A percentile compares a stretch with the other conserved stretches of the same genome.
Evolutionary conservation across 345 rosid species (phyloP).

Genomic region (Iberis pinnata): DNA sequence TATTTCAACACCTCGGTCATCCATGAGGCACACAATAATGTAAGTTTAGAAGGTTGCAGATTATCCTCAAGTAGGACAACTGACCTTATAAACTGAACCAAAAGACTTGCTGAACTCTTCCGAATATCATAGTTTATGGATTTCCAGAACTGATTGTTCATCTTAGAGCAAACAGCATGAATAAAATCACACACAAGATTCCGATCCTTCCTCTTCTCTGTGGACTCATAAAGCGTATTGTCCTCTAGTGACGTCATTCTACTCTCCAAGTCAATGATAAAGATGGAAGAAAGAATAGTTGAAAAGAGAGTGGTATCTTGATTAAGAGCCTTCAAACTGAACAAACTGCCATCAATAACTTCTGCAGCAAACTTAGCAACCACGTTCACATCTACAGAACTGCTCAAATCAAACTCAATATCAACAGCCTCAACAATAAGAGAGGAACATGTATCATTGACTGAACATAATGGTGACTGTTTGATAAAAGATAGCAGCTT

Average conservation of each 20-base stretch:
- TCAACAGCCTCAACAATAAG: conserved; percentile 31
- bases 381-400: conserved; percentile 29
- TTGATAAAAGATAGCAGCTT: conserved; percentile 48
- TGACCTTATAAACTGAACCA: conserved; percentile 48
- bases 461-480: conserved; percentile 54
- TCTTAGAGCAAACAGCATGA: conserved; percentile 37
- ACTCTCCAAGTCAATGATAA: conserved; percentile 62
- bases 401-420: conserved; percentile 26
- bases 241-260: conserved; percentile 37
- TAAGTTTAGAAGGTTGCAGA: conserved; percentile 35
- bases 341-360: conserved; percentile 57
- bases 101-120: conserved; percentile 41
- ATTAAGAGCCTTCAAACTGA: conserved; percentile 44
- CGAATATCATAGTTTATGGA: conserved; percentile 38
- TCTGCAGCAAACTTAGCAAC: conserved; percentile 57
- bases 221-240: conserved; percentile 19
- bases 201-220: conserved; percentile 34
- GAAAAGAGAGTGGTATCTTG: conserved; percentile 52
- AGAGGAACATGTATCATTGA: conserved; percentile 44
- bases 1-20: conserved; percentile 50
- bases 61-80: conserved; percentile 50
- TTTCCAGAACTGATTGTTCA: conserved; percentile 47
- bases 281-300: conserved; percentile 48
- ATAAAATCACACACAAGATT: conserved; percentile 37
- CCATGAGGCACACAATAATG: conserved; percentile 60